Evolutionary conservation across 2,329 filamentous ascomycete genomes (phyloP), one percentile per base, ranked within the genome.

Genomic region (Botrytis squamosa): DNA sequence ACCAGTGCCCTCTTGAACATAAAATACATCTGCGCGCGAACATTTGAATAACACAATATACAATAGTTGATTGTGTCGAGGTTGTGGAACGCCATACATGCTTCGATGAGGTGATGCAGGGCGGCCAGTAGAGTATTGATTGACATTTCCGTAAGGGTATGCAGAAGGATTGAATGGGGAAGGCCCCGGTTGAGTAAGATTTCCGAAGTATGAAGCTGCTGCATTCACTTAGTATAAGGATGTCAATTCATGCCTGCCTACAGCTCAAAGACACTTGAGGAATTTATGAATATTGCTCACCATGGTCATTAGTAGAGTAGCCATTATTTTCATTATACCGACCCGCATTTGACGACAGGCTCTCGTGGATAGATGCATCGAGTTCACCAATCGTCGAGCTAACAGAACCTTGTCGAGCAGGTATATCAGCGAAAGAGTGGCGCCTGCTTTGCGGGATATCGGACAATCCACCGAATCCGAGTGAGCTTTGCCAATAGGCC

Each of bases 41-140:
- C 95, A 98, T 83, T 99, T 99, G 88, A 99, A 99, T 10, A 95
- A 90, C 25, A 99, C 95, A 71, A 99, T 92, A 82, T 95, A 95
- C 14, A 97, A 86, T 12, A 91, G 86, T 81, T 94, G 92, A 76
- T 89, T 91, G 78, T 89, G 87, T 67, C 88, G 88, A 55, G 87
- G 88, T 79, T 89, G 90, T 46, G 85, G 84, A 80, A 90, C 86
- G 68, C 86, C 86, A 78, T 91, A 91, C 80, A 90, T 86, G 78
- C 84, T 87, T 68, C 89, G 86, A 79, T 90, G 89, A 10, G 90
- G 89, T 22, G 90, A 91, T 14, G 87, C 83, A 4, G 89, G 84
- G 33, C 89, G 85, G 71, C 69, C 78, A 66, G 74, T 76, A 49
- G 75, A 70, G 71, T 79, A 81, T 69, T 79, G 78, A 66, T 75